Evolutionary conservation across 345 rosid species (phyloP).

Genomic region (Alliaria petiolata): DNA sequence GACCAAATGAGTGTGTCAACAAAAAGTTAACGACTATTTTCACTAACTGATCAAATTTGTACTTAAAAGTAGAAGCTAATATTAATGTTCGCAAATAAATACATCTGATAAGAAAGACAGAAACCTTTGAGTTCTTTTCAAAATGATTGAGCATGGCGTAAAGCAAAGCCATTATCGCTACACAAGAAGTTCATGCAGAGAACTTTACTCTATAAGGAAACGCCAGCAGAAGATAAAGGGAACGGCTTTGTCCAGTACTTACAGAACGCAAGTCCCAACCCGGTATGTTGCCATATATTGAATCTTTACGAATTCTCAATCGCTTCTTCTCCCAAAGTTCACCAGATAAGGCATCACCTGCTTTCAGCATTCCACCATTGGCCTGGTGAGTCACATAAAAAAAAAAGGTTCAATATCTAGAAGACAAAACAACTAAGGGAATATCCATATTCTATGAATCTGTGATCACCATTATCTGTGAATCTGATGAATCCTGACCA

Average conservation of each 20-base stretch:
- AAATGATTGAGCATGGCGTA: too few relatives aligned
- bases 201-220: neutral
- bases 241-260: slow-evolving; percentile 45
- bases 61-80: too few relatives aligned
- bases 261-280: slow-evolving; percentile 99
- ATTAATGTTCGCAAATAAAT: too few relatives aligned
- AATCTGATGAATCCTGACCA: slow-evolving; percentile 94
- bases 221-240: neutral
- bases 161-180: too few relatives aligned
- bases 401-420: neutral
- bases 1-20: too few relatives aligned
- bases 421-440: neutral
- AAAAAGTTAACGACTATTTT: too few relatives aligned
- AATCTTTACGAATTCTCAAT: slow-evolving; percentile 84
- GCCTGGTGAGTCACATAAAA: slow-evolving; percentile 44
- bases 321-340: slow-evolving; percentile 90
- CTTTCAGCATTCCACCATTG: slow-evolving; percentile 73
- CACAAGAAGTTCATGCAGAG: neutral
- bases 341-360: slow-evolving; percentile 92
- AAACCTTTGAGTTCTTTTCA: too few relatives aligned
- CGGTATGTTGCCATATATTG: slow-evolving; percentile 71
- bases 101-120: too few relatives aligned
- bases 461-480: slow-evolving; percentile 63
- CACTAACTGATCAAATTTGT: too few relatives aligned
- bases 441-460: neutral